Conservation (phyloP, 2,329 filamentous ascomycete species). For the Cordyceps tenuipes region DNA sequence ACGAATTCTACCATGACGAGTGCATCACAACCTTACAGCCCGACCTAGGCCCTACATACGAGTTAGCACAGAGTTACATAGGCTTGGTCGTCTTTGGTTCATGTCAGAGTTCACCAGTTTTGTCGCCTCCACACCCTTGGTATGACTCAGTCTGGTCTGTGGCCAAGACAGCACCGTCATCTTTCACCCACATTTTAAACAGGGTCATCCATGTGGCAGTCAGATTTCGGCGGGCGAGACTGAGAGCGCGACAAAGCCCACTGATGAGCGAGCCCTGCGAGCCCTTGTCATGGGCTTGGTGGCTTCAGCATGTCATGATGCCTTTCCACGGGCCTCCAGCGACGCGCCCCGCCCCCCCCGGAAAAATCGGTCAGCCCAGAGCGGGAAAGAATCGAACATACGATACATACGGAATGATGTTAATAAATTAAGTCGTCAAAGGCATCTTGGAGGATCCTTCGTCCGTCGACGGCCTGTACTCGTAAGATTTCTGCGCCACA, state of each 20-base stretch:
- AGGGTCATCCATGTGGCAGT: slow-evolving; percentile 12
- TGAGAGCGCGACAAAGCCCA: not conserved
- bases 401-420: too few relatives aligned
- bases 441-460: too few relatives aligned
- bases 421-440: too few relatives aligned
- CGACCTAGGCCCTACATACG: too few relatives aligned
- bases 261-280: too few relatives aligned
- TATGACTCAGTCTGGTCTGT: slow-evolving; percentile 6
- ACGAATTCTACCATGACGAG: not conserved
- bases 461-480: not conserved
- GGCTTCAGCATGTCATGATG: not conserved
- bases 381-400: too few relatives aligned
- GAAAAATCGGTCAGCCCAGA: too few relatives aligned
- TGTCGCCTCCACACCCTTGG: not conserved
- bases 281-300: too few relatives aligned
- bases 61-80: too few relatives aligned
- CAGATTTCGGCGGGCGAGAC: not conserved
- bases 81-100: too few relatives aligned
- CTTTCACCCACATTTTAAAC: slow-evolving; percentile 9
- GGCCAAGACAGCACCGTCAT: not conserved
- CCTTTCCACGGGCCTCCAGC: not conserved
- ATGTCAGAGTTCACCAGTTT: not conserved
- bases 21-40: not conserved
- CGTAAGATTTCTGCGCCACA: not conserved
- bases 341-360: too few relatives aligned